Evolutionary conservation across 1,284 basidiomycete genomes (phyloP), one percentile per base, ranked within the genome.

Genomic region (Apiotrichum montevideense): DNA sequence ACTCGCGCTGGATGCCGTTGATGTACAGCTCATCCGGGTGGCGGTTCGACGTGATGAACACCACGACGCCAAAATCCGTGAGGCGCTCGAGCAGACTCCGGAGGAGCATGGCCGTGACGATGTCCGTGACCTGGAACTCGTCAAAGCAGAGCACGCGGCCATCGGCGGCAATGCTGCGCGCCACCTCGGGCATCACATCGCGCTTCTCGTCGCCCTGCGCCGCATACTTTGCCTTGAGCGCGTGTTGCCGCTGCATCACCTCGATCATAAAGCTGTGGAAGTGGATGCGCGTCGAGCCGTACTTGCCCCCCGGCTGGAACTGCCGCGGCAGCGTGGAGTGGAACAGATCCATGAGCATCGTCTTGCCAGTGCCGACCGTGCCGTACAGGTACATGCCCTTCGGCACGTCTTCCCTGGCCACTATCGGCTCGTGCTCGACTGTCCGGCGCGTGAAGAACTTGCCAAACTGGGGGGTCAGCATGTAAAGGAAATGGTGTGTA

Each of bases 201-300:
- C 66, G 87, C 85, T 64, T 80, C 75, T n/a, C 85, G 86, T 78
- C 84, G 78, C 62, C 83, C 80, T 54, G 80, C 32, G 55, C 61
- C 34, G 57, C 65, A 54, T 73, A 75, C 46, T 62, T 83, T 2
- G 84, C 84, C 66, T 96, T 93, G 5, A 95, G 79, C 37, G 59
- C 59, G 55, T 75, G 73, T 54, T 73, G 72, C 9, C 93, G 85
- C 71, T 95, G 95, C 73, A 98, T 90, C 32, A 97, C 93, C 70
- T 98, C 95, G 63, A 98, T 87, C 96, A 99, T 98, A 80, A 99
- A 98, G 0, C 90, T 87, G 70, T 96, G 92, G 71, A 98, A 98
- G 76, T 98, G 95, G 15, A 97, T 90, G 40, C 95, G 83, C 42
- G 87, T 87, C 71, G 90, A 91, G 58, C 72, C 72, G 56, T 70